Evolutionary conservation across 805 yeast species (phyloP), one percentile per base, ranked within the genome.

Genomic region (Candida namnaoensis): DNA sequence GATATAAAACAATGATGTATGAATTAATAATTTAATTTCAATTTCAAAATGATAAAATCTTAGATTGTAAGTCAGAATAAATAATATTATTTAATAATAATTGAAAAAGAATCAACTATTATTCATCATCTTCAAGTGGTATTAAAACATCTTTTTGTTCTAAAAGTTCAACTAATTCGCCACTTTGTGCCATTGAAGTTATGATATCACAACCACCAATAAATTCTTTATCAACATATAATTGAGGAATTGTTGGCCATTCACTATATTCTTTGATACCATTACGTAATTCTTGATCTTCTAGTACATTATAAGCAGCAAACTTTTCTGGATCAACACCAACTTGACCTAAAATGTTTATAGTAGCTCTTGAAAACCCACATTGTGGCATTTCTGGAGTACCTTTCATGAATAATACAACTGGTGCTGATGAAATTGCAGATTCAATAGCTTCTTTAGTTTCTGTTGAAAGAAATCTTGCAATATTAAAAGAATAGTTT

Each of bases 201-300:
- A 93, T 72, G 48, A 93, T 90, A 64, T 93, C 99, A 65, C 97
- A 93, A 5, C 99, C 99, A 37, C 99, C 99, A 41, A 93, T 75
- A 58, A 93, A 93, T 60, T 93, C 99, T 50, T 82, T 80, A 51
- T 82, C 76, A 12, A 93, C 88, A 58, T 90, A 93, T 36, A 93
- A 73, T 64, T 93, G 99, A 13, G 99, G 99, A 45, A 93, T 88
- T 1, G 99, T 93, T 43, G 99, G 99, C 99, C 99, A 93, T 49
- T 85, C 82, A 51, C 91, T 80, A 64, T 77, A 93, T 61, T 93
- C 99, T 66, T 93, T 93, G 56, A 93, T 88, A 30, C 98, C 99
- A 38, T 86, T 80, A 65, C 99, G 84, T 48, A 93, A 74, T 54
- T 93, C 98, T 3, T 83, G 79, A 61, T 93, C 99, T 64, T 93